Evolutionary conservation across 768 basidiomycete genomes (phyloP).

Genomic region (Boletus rufocinnamomeus): DNA sequence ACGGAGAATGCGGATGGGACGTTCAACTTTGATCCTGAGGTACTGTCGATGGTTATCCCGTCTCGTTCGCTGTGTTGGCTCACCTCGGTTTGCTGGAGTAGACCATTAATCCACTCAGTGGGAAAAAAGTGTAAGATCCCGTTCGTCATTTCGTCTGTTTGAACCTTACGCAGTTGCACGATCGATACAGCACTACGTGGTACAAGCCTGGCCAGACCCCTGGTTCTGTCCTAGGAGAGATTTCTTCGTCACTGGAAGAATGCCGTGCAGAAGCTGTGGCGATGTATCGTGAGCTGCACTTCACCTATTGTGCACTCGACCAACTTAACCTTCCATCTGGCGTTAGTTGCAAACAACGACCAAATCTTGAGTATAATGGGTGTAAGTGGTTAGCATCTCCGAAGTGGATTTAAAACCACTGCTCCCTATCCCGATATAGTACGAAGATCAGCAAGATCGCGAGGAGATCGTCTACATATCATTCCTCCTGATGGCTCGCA

Average conservation of each 20-base stretch:
- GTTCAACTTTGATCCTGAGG: slow-evolving; percentile 77
- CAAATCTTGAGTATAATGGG: slow-evolving; percentile 82
- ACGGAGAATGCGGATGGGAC: slow-evolving; percentile 73
- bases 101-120: slow-evolving; percentile 83
- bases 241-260: slow-evolving; percentile 90
- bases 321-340: neutral
- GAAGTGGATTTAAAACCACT: neutral
- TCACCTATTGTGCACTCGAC: neutral
- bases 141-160: neutral
- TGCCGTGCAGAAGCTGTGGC: slow-evolving; percentile 91
- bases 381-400: slow-evolving; percentile 41
- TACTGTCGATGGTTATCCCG: slow-evolving; percentile 39
- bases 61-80: neutral
- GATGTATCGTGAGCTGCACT: slow-evolving; percentile 60
- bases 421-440: slow-evolving; percentile 42
- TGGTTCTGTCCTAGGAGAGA: slow-evolving; percentile 80
- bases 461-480: slow-evolving; percentile 81
- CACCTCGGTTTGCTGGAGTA: slow-evolving; percentile 29
- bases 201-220: slow-evolving; percentile 87
- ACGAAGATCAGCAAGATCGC: slow-evolving; percentile 62
- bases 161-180: neutral
- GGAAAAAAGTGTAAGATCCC: slow-evolving; percentile 61
- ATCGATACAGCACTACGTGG: slow-evolving; percentile 64
- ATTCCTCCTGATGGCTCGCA: slow-evolving; percentile 85
- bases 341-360: slow-evolving; percentile 66